These are phyloP conservation scores for Cryphonectria japonica DNA, from an alignment of 2,329 filamentous ascomycete species.

Conservation along the genomic window DNA sequence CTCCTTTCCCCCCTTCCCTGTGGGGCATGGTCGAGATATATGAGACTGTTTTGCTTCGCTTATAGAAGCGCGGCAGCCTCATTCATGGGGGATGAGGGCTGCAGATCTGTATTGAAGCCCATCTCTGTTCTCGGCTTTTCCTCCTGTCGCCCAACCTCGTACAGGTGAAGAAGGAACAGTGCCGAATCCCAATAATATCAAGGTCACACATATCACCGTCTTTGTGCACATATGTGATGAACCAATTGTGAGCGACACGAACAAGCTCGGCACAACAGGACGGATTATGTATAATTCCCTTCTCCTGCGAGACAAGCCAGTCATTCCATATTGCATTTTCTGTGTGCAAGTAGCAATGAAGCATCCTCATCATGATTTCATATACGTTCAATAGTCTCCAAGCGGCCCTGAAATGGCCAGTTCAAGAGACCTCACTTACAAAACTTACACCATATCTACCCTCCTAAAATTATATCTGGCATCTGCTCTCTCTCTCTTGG, in stretches of 20 bases:
- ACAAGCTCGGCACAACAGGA: neutral
- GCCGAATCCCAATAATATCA: neutral
- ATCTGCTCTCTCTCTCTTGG: neutral
- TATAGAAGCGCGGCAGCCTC: neutral
- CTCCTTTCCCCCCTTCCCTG: neutral
- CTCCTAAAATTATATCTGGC: neutral
- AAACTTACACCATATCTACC: neutral
- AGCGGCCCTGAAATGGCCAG: slow-evolving; percentile 10
- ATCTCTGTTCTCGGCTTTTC: neutral
- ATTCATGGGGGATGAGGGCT: neutral
- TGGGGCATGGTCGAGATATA: neutral
- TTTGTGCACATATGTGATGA: neutral
- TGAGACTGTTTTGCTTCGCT: neutral
- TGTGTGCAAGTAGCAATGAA: neutral
- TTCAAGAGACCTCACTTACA: neutral
- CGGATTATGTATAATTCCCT: no score
- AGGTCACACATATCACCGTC: neutral
- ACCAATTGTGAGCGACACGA: neutral
- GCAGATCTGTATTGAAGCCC: neutral
- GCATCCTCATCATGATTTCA: neutral
- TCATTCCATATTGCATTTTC: neutral
- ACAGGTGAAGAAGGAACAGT: neutral
- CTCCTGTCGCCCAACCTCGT: neutral
- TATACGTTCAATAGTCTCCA: neutral
- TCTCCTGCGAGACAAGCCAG: no score